Base-by-base conservation (phyloP, 2,329 filamentous ascomycete species). In the Colletotrichum brevisporum region DNA sequence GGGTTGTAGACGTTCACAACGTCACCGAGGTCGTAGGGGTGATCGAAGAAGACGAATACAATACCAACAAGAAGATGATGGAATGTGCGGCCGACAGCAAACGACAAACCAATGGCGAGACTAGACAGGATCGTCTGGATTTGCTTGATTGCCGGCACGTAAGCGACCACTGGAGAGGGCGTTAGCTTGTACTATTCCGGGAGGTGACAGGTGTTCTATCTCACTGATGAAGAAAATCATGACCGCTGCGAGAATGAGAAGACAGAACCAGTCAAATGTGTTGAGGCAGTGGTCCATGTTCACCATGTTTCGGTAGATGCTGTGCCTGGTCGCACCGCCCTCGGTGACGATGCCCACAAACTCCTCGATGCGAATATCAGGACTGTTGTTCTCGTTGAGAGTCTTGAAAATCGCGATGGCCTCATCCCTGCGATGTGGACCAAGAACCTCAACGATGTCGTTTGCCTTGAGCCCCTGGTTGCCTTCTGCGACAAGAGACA, bases 1-100 rank as follows among this genome's bases (percentile, higher is more conserved):
- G 70, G 52, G 56, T 71, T 75, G 75, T 92, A 92, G 50, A 93
- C 85, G 27, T 87, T 86, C 4, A 93, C 89, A 74, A 91, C 86
- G 77, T 93, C 91, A 57, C 91, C 91, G n/a, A 92, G 73, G 77
- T 93, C 91, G 75, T 92, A 93, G 1, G 91, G 91, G 77, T 93
- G 91, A 80, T 92, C 92, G 77, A 92, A 89, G 72, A 93, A 92
- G 62, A 92, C 90, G 77, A 92, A 92, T 71, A 92, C 86, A 73
- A 89, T 83, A 2, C 90, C 92, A 73, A 91, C 89, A 9, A 93
- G 79, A 73, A 93, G 91, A 72, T 93, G 91, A 74, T 92, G 89
- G 0, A 91, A 90, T 0, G 90, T 93, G 3, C 88, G 86, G n/a
- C 89, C 89, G 78, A 93, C 91, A n/a, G 92, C 84, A 89, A 91